Evolutionary conservation across 2,329 filamentous ascomycete species (phyloP).

Genomic region (Monilinia polystroma): DNA sequence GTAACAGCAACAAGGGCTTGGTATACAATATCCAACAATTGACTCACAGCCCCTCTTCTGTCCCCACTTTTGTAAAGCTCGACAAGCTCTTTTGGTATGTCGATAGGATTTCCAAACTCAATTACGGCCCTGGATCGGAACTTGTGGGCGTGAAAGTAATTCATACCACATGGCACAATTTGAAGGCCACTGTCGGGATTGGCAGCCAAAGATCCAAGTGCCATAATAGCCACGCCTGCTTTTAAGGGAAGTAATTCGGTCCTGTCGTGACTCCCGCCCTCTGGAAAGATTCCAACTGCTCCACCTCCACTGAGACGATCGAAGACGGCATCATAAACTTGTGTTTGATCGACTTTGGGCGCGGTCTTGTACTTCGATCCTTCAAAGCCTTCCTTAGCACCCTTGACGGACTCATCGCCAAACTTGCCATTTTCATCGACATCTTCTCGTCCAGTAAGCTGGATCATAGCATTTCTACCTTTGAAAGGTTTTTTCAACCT

Average conservation of each 20-base stretch:
- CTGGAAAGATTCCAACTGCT: conserved; percentile 93
- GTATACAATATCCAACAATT: conserved; percentile 65
- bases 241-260: conserved; percentile 90
- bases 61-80: conserved; percentile 81
- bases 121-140: conserved; percentile 94
- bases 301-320: conserved; percentile 75
- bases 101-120: conserved; percentile 88
- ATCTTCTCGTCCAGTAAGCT: conserved; percentile 79
- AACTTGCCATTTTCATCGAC: conserved; percentile 58
- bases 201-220: conserved; percentile 81
- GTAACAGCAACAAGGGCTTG: conserved; percentile 78
- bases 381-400: conserved; percentile 53
- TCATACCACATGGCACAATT: conserved; percentile 97
- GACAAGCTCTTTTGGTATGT: conserved; percentile 78
- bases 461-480: conserved; percentile 68
- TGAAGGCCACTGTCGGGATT: conserved; percentile 78
- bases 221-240: conserved; percentile 95
- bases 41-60: conserved; percentile 80
- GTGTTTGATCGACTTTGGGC: conserved; percentile 88
- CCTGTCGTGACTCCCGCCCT: conserved; percentile 93
- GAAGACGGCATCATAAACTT: conserved; percentile 92
- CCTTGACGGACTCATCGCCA: conserved; percentile 23
- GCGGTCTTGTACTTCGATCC: conserved; percentile 85
- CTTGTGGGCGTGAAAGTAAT: conserved; percentile 99
- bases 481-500: conserved; percentile 86